A percentile compares a stretch with the other conserved stretches of the same genome.
Conservation (phyloP, 805 yeast genomes). For the Lipomyces sp. region DNA sequence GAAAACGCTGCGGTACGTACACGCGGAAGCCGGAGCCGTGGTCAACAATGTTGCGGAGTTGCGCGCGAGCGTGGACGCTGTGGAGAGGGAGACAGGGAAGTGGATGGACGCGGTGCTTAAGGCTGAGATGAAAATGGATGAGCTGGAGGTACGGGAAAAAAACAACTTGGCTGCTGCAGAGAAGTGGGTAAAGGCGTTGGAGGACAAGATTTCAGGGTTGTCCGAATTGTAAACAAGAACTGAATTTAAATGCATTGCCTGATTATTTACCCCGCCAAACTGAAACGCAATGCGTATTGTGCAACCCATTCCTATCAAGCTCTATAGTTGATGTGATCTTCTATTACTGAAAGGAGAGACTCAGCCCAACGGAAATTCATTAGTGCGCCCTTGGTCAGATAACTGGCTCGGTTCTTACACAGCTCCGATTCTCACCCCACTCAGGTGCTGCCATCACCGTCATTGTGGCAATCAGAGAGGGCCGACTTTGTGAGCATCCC, state of each 20-base stretch:
- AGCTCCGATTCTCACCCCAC: too few relatives aligned
- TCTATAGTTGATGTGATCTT: too few relatives aligned
- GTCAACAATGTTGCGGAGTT: slow-evolving; percentile 12
- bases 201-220: slow-evolving; percentile 4
- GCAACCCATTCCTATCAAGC: too few relatives aligned
- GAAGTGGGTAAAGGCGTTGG: slow-evolving; percentile 16
- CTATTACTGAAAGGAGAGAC: too few relatives aligned
- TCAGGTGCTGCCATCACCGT: too few relatives aligned
- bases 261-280: too few relatives aligned
- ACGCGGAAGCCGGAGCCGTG: slow-evolving; percentile 19
- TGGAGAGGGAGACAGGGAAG: slow-evolving; percentile 3
- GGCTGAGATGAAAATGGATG: slow-evolving; percentile 12
- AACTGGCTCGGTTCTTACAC: too few relatives aligned
- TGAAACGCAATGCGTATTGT: too few relatives aligned
- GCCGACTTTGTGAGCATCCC: too few relatives aligned
- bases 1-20: slow-evolving; percentile 14
- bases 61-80: not conserved
- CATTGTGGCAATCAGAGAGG: too few relatives aligned
- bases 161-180: slow-evolving; percentile 12
- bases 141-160: slow-evolving; percentile 21
- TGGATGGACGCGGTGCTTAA: slow-evolving; percentile 17
- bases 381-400: too few relatives aligned
- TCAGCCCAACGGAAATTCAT: too few relatives aligned
- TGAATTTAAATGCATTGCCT: not conserved
- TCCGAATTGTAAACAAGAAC: not conserved